Base-by-base conservation (phyloP, 2,329 filamentous ascomycete genomes). In the Sordariomycetes sp. region DNA sequence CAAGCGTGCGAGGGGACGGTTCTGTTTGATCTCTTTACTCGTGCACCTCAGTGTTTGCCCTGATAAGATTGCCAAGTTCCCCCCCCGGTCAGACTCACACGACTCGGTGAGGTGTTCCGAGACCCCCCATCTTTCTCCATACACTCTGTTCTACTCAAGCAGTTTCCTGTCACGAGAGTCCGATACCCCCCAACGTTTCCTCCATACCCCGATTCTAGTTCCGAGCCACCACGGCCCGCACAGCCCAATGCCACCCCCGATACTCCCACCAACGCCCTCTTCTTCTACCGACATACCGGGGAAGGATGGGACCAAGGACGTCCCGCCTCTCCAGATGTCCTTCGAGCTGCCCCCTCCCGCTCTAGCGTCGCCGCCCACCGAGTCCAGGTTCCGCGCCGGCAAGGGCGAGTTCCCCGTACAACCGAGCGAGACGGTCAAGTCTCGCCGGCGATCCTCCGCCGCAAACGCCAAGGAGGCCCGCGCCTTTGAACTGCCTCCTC, bases 401-500 rank as follows among this genome's bases (percentile, higher is more conserved):
- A 66, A 66, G 60, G 61, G 68, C 16, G 64, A 70, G 32, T 79
- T 76, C 62, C 74, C 76, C 16, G 71, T 79, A 65, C 77, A 80
- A 61, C 71, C 76, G 20, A 75, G 75, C 60, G 77, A 79, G 65
- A 72, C 76, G 0, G 77, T 80, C 62, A 81, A 81, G 64, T 73
- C 76, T n/a, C 74, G 79, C 56, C 73, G 80, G 59, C 74, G 81
- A 48, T 75, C 77, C 0, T 79, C 80, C 18, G 70, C 76, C 14
- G 70, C 74, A 20, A 68, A 74, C 16, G 67, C 73, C 59, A 86
- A 83, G 63, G 81, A 85, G 64, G 76, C 80, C 54, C n/a, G 22
- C 20, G 46, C n/a, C 46, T 95, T 96, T 70, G 81, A 88, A 11
- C 81, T 99, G 18, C 94, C 94, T 22, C 94, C 94, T 11, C 94